Percentiles rank a stretch among this genome's conserved stretches.
Conservation (phyloP, 176 grass and related monocot species). For the Oryza australiensis region DNA sequence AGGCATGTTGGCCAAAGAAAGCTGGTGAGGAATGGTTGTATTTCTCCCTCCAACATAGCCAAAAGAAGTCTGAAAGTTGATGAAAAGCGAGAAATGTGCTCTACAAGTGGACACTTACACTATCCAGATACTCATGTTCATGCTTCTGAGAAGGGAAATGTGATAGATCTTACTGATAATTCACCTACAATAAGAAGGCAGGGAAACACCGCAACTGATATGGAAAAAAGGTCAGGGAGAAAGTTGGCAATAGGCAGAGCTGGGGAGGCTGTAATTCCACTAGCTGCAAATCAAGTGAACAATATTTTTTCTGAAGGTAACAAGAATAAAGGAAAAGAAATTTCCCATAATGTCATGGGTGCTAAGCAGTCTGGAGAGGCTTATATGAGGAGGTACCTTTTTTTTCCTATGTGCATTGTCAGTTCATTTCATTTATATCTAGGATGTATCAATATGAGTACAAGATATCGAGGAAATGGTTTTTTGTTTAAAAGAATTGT, state of each 20-base stretch:
- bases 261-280: conserved; percentile 34
- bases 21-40: conserved; percentile 63
- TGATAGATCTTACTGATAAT: conserved; percentile 53
- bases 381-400: conserved; percentile 36
- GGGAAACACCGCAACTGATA: conserved; percentile 26
- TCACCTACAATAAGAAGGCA: conserved; percentile 44
- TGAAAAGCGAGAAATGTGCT: conserved; percentile 40
- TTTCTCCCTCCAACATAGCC: conserved; percentile 61
- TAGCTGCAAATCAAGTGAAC: conserved; percentile 35
- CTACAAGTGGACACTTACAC: conserved; percentile 26
- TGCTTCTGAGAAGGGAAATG: conserved; percentile 24
- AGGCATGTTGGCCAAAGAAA: conserved; percentile 54
- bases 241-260: conserved; percentile 25
- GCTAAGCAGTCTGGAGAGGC: conserved; percentile 19
- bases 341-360: conserved; percentile 20
- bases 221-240: conserved; percentile 23
- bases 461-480: background rate
- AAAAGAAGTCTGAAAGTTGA: conserved; percentile 30
- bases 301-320: conserved; percentile 30
- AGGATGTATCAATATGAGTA: background rate
- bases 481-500: background rate
- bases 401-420: background rate
- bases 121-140: conserved; percentile 17
- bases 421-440: conserved; percentile 2
- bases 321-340: conserved; percentile 48